Base-by-base conservation (phyloP, 1,139 yeast genomes). In the Candida sp. region DNA sequence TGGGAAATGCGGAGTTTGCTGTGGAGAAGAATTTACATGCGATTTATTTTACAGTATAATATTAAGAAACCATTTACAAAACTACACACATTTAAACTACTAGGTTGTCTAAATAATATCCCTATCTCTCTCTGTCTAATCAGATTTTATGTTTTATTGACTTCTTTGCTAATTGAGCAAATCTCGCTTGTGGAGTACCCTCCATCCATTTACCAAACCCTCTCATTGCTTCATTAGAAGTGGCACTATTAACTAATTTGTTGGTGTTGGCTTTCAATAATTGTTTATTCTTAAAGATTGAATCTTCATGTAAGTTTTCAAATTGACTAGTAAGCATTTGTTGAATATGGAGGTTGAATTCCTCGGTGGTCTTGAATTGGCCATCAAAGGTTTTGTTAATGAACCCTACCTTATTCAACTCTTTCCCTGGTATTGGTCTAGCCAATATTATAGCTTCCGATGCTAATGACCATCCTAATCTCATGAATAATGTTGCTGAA, bases 401-500 rank as follows among this genome's bases (percentile, higher is more conserved):
- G 44, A 88, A 77, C 0, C 93, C 95, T 35, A 75, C 65, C 25
- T 70, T 64, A 43, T 63, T 59, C 57, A 90, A 72, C 23, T 80
- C 85, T n/a, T 70, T 61, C 38, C 88, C 88, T 1, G 62, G 54
- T 41, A 89, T 76, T 22, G 88, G 90, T 58, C 78, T 78, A 4
- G 90, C 81, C 45, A 85, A 75, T 48, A 88, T 68, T 38, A 89
- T 67, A 0, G 90, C 89, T 61, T 88, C 95, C 43, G 84, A 74
- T 22, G 95, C 83, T 53, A 74, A 75, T 48, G 89, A 82, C 70
- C 84, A 71, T 2, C 96, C 96, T 48, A 89, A 70, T 56, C 95
- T 76, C 53, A 73, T 63, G 35, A 86, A 81, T 45, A 89, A 70
- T 8, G 93, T 79, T 21, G 81, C 78, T 8, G 90, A 81, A 3